These are phyloP conservation scores for Cercophora scortea DNA, from an alignment of 495 filamentous ascomycete species.

Conservation along the genomic window DNA sequence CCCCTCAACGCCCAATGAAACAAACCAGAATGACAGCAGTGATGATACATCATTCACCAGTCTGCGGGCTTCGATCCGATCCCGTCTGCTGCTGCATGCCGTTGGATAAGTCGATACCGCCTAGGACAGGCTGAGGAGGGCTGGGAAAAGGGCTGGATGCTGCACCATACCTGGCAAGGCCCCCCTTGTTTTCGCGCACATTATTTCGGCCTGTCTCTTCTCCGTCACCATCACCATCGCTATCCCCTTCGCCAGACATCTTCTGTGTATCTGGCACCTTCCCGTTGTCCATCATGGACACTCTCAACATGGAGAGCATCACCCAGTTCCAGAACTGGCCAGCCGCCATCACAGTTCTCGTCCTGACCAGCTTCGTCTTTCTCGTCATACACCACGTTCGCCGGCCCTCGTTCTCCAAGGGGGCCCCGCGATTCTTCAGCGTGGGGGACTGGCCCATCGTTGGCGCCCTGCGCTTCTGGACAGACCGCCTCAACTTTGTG, in stretches of 20 bases:
- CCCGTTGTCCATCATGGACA: neutral
- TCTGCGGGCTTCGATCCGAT: no score
- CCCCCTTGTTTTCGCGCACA: no score
- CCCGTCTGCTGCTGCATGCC: no score
- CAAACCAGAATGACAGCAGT: no score
- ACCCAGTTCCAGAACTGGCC: neutral
- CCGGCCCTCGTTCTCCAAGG: conserved; percentile 12
- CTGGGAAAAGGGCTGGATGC: no score
- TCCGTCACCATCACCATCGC: neutral
- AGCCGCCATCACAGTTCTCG: neutral
- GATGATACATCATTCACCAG: no score
- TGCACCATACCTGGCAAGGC: no score
- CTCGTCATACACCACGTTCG: neutral
- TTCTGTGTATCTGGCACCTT: no score
- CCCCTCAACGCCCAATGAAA: no score
- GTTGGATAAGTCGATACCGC: no score
- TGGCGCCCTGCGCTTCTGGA: conserved; percentile 14
- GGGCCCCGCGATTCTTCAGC: conserved; percentile 10
- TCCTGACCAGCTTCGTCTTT: conserved; percentile 2
- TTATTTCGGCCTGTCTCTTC: neutral
- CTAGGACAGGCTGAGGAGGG: no score
- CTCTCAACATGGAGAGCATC: neutral
- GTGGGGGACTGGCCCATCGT: conserved; percentile 8
- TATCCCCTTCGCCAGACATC: neutral
- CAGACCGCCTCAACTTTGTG: conserved; percentile 14